Evolutionary conservation across 257 asterid genomes (phyloP), one percentile per base, ranked within the genome.

Genomic region (Linderniella brevidens): DNA sequence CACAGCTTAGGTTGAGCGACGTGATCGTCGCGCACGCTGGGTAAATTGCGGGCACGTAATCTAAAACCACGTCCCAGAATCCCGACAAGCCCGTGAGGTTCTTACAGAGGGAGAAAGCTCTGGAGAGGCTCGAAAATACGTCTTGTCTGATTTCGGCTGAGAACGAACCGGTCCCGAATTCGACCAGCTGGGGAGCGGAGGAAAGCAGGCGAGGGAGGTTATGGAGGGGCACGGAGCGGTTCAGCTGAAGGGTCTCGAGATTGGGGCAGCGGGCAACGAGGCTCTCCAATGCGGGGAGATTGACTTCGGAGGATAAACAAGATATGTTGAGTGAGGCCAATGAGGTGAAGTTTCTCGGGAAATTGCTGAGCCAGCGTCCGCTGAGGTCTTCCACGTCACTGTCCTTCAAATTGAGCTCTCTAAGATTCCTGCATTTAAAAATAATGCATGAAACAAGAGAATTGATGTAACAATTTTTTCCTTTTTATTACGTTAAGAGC

Each of bases 31-130:
- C 52, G 67, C 94, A 82, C 11, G 63, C 68, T 12, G 88, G 54
- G 63, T 67, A 79, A 61, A 90, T 32, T 13, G 94, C 92, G 5
- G 94, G 93, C 54, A 90, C 77, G 68, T 79, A 85, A 17, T 81
- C 79, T n/a, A 96, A 93, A 43, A 73, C 80, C 19, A 64, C 86
- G 38, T 85, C 96, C 99, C 94, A 79, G 53, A 90, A 79, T 15
- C 99, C 99, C 0, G 99, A 90, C 63, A 90, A 56, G 48, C 71
- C 79, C 55, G 66, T 67, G 19, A 90, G 87, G 43, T 75, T 71
- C 73, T 85, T 85, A 63, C 96, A 90, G 48, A 40, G 63, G 7
- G 79, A 67, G 50, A 85, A 79, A 41, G 93, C 94, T 38, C 77
- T 85, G 10, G 75, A 50, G 44, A 85, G 59, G 56, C 55, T 77